These are phyloP conservation scores for Amylocarpus encephaloides DNA, from an alignment of 2,329 filamentous ascomycete genomes.

Conservation along the genomic window DNA sequence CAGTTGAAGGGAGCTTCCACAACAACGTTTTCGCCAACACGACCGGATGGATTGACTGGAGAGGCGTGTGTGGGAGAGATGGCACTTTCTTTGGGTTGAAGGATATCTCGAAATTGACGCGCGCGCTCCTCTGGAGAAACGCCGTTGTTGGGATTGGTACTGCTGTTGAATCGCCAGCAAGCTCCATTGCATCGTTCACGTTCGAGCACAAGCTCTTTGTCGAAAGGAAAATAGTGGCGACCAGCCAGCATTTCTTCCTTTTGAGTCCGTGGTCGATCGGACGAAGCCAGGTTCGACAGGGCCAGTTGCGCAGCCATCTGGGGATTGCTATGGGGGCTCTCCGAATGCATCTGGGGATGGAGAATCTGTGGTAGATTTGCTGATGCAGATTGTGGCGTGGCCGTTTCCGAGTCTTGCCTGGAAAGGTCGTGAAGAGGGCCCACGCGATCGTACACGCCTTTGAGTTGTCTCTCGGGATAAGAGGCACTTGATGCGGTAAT, in stretches of 20 bases:
- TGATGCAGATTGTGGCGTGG: slow-evolving; percentile 37
- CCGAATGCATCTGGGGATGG: slow-evolving; percentile 27
- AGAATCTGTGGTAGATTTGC: slow-evolving; percentile 48
- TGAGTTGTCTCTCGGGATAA: slow-evolving; percentile 33
- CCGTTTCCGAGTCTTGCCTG: slow-evolving; percentile 43
- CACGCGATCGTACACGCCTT: slow-evolving; percentile 53
- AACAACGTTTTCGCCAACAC: slow-evolving; percentile 66
- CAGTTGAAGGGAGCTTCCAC: slow-evolving; percentile 88
- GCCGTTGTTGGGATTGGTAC: slow-evolving; percentile 66
- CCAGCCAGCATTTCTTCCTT: slow-evolving; percentile 87
- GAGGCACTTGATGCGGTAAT: slow-evolving; percentile 46
- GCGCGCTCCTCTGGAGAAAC: slow-evolving; percentile 63
- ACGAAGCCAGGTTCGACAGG: slow-evolving; percentile 28
- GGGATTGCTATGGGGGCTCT: slow-evolving; percentile 27
- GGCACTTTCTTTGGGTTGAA: slow-evolving; percentile 53
- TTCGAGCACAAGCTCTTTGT: slow-evolving; percentile 71
- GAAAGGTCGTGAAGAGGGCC: slow-evolving; percentile 55
- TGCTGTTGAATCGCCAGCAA: slow-evolving; percentile 81
- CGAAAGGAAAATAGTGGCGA: slow-evolving; percentile 71
- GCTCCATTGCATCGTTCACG: slow-evolving; percentile 78
- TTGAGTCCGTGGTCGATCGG: slow-evolving; percentile 48
- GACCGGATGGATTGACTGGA: slow-evolving; percentile 48
- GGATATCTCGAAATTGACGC: slow-evolving; percentile 64
- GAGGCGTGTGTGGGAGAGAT: slow-evolving; percentile 50
- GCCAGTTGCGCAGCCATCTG: slow-evolving; percentile 30